Evolutionary conservation across 208 protist genomes (phyloP).

Genomic region (Leishmania amazonensis): DNA sequence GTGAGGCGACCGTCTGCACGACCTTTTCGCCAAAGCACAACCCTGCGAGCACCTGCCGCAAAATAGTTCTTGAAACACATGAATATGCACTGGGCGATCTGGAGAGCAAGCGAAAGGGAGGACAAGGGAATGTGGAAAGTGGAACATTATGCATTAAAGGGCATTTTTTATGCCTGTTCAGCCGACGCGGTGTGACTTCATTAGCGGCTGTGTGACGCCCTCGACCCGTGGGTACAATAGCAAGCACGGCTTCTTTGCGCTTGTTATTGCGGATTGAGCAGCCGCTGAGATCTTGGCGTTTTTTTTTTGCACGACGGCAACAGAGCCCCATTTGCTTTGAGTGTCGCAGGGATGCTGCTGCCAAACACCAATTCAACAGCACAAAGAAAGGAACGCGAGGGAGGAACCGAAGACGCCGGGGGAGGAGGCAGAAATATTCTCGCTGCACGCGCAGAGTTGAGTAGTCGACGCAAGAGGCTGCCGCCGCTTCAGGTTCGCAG

Average conservation of each 20-base stretch:
- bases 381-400: not conserved
- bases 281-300: not conserved
- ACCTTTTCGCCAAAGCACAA: conserved; percentile 30
- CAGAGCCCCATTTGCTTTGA: not conserved
- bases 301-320: not conserved
- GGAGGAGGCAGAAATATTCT: too few species aligned
- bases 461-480: not conserved
- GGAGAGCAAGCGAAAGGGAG: not conserved
- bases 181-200: not conserved
- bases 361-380: not conserved
- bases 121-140: not conserved
- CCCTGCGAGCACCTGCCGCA: conserved; percentile 20
- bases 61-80: conserved; percentile 68
- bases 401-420: not conserved
- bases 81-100: not conserved
- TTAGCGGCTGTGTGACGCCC: not conserved
- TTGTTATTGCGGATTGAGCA: not conserved
- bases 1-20: conserved; percentile 37
- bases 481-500: not conserved
- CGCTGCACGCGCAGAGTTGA: not conserved
- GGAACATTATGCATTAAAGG: not conserved
- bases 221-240: not conserved
- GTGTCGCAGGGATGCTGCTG: not conserved
- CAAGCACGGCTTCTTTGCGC: not conserved
- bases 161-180: not conserved